Evolutionary conservation across 192 early-diverging fungal genomes (phyloP).

Genomic region (Phlyctochytrium bullatum): DNA sequence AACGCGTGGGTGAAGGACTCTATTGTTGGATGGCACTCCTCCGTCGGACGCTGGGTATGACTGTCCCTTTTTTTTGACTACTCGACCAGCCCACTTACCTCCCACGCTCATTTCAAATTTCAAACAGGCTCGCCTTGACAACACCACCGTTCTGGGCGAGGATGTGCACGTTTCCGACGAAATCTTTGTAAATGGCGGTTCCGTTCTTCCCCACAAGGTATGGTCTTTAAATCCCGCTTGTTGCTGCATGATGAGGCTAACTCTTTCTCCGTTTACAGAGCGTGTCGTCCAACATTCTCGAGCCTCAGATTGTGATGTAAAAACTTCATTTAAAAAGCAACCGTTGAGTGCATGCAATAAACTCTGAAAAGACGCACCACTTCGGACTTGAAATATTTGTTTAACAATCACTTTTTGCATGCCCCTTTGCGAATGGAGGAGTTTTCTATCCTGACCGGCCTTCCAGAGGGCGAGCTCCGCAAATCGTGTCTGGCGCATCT

Average conservation of each 20-base stretch:
- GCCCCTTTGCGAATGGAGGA: too few relatives aligned
- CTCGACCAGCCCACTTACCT: too few relatives aligned
- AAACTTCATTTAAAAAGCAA: too few relatives aligned
- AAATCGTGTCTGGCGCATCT: too few relatives aligned
- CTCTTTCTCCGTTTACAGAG: slow-evolving; percentile 31
- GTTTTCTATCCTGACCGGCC: too few relatives aligned
- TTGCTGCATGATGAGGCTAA: background rate
- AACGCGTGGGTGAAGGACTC: slow-evolving; percentile 85
- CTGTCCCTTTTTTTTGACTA: background rate
- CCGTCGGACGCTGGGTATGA: slow-evolving; percentile 82
- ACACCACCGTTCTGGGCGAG: slow-evolving; percentile 92
- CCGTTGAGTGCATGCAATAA: too few relatives aligned
- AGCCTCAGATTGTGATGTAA: slow-evolving; percentile 78
- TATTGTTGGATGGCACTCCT: slow-evolving; percentile 96
- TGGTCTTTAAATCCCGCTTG: slow-evolving; percentile 5
- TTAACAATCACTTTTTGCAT: too few relatives aligned
- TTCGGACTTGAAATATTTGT: too few relatives aligned
- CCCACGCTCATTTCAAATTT: slow-evolving; percentile 13
- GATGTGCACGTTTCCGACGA: slow-evolving; percentile 95
- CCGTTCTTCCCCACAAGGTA: slow-evolving; percentile 91
- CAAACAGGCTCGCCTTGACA: slow-evolving; percentile 75
- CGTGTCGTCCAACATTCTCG: slow-evolving; percentile 81
- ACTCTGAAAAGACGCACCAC: too few relatives aligned
- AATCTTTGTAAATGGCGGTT: slow-evolving; percentile 92
- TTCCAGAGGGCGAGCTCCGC: too few relatives aligned